These are phyloP conservation scores for Xylaria sp. DNA, from an alignment of 2,329 filamentous ascomycete genomes.

Conservation along the genomic window DNA sequence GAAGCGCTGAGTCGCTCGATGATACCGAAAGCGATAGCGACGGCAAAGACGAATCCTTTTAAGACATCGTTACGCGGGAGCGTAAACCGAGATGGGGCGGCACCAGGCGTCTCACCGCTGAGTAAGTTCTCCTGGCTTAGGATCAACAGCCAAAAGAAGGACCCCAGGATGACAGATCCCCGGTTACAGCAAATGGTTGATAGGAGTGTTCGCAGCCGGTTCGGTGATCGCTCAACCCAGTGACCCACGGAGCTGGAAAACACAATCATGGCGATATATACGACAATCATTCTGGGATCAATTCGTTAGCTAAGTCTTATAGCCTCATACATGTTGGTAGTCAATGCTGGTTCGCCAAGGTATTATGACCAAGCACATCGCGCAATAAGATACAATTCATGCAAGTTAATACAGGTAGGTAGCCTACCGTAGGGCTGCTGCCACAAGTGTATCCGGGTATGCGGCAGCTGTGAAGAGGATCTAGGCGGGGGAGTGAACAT, in stretches of 20 bases:
- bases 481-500: constrained; percentile 50
- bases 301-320: constrained; percentile 14
- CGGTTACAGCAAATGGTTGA: constrained; percentile 57
- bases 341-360: not conserved
- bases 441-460: constrained; percentile 56
- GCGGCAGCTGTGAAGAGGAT: constrained; percentile 64
- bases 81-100: constrained; percentile 29
- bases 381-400: not conserved
- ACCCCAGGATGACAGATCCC: constrained; percentile 54
- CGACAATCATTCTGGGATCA: constrained; percentile 47
- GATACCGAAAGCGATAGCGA: constrained; percentile 54
- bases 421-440: constrained; percentile 53
- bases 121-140: constrained; percentile 46
- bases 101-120: constrained; percentile 18
- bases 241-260: constrained; percentile 56
- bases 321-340: not conserved
- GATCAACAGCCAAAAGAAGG: constrained; percentile 55
- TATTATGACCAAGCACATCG: not conserved
- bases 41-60: constrained; percentile 50
- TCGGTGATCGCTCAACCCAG: constrained; percentile 55
- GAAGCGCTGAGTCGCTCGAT: constrained; percentile 56
- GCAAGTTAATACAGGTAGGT: not conserved
- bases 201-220: constrained; percentile 55
- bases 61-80: constrained; percentile 43
- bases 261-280: constrained; percentile 54